Evolutionary conservation across 2,329 filamentous ascomycete genomes (phyloP), one percentile per base, ranked within the genome.

Genomic region (Penicillium paneum): DNA sequence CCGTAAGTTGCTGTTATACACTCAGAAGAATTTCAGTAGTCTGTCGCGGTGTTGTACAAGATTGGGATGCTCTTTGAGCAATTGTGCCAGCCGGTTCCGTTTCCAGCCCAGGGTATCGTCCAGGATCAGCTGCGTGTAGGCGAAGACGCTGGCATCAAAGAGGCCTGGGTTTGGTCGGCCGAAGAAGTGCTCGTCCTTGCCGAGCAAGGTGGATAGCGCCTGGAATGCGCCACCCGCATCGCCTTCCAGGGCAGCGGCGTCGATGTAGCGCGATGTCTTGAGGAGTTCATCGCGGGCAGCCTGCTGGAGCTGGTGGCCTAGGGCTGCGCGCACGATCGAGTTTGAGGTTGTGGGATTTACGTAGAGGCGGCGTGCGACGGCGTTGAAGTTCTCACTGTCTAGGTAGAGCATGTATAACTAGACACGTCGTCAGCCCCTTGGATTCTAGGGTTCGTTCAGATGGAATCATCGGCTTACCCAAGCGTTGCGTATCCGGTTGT

Each of bases 121-220:
- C 48, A 96, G 74, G 49, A 97, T 78, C 47, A 96, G 77, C 71
- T 95, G 85, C 0, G 90, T 92, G 72, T 97, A 99, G 3, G 91
- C 86, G 74, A 97, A 97, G 2, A 97, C 83, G 50, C 84, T 85
- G 7, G 93, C 92, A 74, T 99, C 94, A 64, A 97, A 93, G 24
- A 93, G 68, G 0, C 86, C 84, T 0, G 93, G 90, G 15, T 72
- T 69, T 29, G 71, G 47, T 54, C 71, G 68, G 5, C 76, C 80
- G 65, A 87, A 88, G 70, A 88, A 89, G 78, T 84, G 87, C 17
- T 75, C 65, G 35, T 84, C 72, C 0, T 80, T 71, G 1, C 79
- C 84, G 10, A 90, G 74, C 8, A 88, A 65, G 19, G 72, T 77
- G 2, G 83, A 83, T 8, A 90, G 72, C 2, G 87, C 84, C 36